Percentiles rank a stretch among this genome's conserved stretches.
Conservation (phyloP, 2,329 filamentous ascomycete genomes). For the Geosmithia putterillii region DNA sequence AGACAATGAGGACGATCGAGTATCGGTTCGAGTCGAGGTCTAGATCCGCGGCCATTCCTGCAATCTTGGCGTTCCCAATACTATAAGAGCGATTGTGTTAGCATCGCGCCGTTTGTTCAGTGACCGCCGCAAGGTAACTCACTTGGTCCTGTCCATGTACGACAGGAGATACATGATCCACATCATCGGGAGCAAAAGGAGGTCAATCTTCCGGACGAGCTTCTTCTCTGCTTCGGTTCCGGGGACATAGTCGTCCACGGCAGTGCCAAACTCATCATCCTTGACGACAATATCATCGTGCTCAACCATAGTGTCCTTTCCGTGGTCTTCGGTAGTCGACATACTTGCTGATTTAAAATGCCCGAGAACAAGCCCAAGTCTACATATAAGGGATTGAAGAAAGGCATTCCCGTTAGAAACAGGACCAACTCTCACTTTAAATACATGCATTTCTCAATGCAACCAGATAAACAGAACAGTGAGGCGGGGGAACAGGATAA, state of each 20-base stretch:
- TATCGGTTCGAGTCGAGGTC: slow-evolving; percentile 46
- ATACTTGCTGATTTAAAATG: background rate
- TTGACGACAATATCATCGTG: slow-evolving; percentile 4
- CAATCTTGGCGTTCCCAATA: slow-evolving; percentile 41
- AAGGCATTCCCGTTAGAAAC: too few relatives aligned
- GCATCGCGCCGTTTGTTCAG: background rate
- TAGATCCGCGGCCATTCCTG: slow-evolving; percentile 22
- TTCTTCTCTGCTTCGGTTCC: slow-evolving; percentile 18
- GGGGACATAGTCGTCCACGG: slow-evolving; percentile 11
- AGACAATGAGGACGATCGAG: slow-evolving; percentile 45
- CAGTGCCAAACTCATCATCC: background rate
- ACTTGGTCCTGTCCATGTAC: slow-evolving; percentile 55
- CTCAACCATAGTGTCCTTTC: slow-evolving; percentile 4
- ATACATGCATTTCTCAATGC: too few relatives aligned
- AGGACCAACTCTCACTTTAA: too few relatives aligned
- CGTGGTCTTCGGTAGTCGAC: background rate
- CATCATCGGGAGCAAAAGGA: slow-evolving; percentile 35
- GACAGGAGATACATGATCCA: slow-evolving; percentile 45
- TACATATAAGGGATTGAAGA: background rate
- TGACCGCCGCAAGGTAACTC: slow-evolving; percentile 14
- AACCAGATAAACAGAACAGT: too few relatives aligned
- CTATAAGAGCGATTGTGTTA: slow-evolving; percentile 9
- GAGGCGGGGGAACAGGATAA: too few relatives aligned
- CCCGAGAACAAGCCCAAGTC: too few relatives aligned
- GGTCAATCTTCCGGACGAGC: slow-evolving; percentile 24